Conservation (phyloP, 768 basidiomycete species). For the Tylopilus rubrobrunneus region DNA sequence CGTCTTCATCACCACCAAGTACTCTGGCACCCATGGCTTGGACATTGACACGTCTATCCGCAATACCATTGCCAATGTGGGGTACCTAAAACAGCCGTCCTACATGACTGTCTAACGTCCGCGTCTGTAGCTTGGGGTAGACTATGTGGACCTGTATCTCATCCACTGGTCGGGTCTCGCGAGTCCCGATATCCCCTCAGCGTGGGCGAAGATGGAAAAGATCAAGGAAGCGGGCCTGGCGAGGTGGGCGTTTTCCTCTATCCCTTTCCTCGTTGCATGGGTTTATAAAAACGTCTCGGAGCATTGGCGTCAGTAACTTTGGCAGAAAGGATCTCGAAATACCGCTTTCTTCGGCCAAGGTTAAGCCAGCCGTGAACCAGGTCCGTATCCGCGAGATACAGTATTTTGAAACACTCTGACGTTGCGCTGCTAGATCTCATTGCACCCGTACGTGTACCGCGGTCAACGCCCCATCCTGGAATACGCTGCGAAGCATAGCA, state of each 20-base stretch:
- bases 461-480: conserved; percentile 53
- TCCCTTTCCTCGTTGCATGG: not conserved
- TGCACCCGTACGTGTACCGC: conserved; percentile 70
- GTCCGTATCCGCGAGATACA: conserved; percentile 29
- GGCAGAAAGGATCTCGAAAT: conserved; percentile 48
- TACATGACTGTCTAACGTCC: not conserved
- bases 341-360: conserved; percentile 55
- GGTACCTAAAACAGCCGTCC: conserved; percentile 14
- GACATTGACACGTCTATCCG: no score
- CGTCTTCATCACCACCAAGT: conserved; percentile 69
- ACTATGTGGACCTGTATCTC: conserved; percentile 68
- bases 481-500: conserved; percentile 52
- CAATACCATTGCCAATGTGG: conserved; percentile 55
- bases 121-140: conserved; percentile 49
- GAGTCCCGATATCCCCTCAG: conserved; percentile 54
- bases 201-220: conserved; percentile 65
- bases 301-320: conserved; percentile 74
- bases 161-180: conserved; percentile 57
- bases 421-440: conserved; percentile 45
- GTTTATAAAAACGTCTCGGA: conserved; percentile 35
- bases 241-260: conserved; percentile 38
- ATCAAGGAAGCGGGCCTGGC: conserved; percentile 53
- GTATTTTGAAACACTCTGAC: not conserved
- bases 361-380: conserved; percentile 69
- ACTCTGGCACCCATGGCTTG: conserved; percentile 48